Evolutionary conservation across 805 yeast species (phyloP).

Genomic region (Isabelozyma heimii): DNA sequence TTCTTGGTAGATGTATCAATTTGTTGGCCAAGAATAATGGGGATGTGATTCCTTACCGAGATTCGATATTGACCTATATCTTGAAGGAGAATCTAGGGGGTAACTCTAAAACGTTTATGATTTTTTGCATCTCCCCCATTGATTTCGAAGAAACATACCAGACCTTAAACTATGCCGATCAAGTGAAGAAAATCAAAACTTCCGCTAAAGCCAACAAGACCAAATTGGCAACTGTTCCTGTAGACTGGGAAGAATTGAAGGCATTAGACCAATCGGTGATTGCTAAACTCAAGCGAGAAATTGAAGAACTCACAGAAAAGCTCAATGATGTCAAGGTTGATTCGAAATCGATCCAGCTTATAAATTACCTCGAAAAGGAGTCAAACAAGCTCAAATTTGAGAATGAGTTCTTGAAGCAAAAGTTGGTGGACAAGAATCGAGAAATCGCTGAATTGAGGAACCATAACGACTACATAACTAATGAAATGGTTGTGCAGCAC

Average conservation of each 20-base stretch:
- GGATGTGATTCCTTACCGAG: conserved; percentile 60
- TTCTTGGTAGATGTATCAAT: conserved; percentile 67
- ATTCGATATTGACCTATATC: conserved; percentile 72
- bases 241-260: conserved; percentile 31
- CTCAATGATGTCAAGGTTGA: conserved; percentile 12
- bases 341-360: conserved; percentile 20
- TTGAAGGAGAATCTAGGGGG: conserved; percentile 78
- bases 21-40: conserved; percentile 42
- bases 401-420: conserved; percentile 27
- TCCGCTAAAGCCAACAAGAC: conserved; percentile 47
- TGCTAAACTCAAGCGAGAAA: conserved; percentile 28
- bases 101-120: conserved; percentile 80
- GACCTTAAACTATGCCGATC: conserved; percentile 74
- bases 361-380: conserved; percentile 31
- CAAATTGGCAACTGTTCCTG: conserved; percentile 21
- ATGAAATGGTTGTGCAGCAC: neutral
- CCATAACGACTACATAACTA: neutral
- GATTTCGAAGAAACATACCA: conserved; percentile 77
- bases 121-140: conserved; percentile 81
- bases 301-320: conserved; percentile 25
- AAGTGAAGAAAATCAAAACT: conserved; percentile 68
- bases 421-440: conserved; percentile 5
- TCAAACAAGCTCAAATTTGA: conserved; percentile 29
- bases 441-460: neutral
- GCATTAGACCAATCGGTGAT: conserved; percentile 22